These are phyloP conservation scores for Triangularia setosa DNA, from an alignment of 2,329 filamentous ascomycete genomes.

Conservation along the genomic window DNA sequence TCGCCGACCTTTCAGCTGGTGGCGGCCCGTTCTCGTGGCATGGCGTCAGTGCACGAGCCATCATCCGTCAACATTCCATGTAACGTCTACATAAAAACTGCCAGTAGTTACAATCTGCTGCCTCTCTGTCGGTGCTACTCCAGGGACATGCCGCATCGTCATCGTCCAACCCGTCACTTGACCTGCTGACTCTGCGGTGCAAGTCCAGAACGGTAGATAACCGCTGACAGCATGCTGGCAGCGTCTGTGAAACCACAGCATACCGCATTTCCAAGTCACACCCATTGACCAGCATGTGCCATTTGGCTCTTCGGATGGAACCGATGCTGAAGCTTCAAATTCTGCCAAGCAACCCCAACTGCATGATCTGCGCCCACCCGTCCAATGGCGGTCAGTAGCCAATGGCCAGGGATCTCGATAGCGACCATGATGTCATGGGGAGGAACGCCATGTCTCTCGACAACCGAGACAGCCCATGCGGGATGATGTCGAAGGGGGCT, in stretches of 20 bases:
- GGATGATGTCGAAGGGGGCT: conserved; percentile 2
- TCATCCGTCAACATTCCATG: too few species aligned
- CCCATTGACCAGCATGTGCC: background rate
- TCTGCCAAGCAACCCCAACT: background rate
- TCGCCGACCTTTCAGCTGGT: background rate
- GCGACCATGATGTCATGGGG: background rate
- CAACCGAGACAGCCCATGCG: conserved; percentile 1
- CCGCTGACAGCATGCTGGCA: too few species aligned
- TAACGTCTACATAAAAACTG: too few species aligned
- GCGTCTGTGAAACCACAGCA: too few species aligned
- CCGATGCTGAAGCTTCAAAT: background rate
- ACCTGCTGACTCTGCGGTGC: background rate
- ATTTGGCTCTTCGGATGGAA: background rate
- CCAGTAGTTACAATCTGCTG: too few species aligned
- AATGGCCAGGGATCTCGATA: background rate
- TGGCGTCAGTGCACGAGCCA: background rate
- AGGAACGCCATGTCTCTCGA: background rate
- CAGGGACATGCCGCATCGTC: background rate
- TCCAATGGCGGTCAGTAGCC: background rate
- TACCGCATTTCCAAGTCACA: background rate
- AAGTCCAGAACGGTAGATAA: too few species aligned
- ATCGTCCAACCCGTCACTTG: background rate
- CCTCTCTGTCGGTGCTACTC: background rate
- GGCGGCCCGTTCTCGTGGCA: background rate
- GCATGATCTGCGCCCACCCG: background rate